These are phyloP conservation scores for Clarireedia hainanense DNA, from an alignment of 2,329 filamentous ascomycete species.

Conservation along the genomic window DNA sequence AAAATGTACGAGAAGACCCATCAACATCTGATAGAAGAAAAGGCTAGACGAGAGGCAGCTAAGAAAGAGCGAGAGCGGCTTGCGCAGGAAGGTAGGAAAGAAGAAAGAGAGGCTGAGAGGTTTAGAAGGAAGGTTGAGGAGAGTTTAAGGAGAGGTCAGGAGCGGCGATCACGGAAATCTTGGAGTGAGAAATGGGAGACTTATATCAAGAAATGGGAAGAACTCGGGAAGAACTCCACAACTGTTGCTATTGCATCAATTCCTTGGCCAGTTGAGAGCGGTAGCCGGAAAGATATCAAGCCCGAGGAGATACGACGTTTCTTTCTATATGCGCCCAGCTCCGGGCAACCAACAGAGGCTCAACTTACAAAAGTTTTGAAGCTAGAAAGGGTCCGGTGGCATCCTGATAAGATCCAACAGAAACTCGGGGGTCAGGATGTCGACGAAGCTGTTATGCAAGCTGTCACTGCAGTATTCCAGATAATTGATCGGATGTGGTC, in stretches of 20 bases:
- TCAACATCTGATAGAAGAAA: slow-evolving; percentile 72
- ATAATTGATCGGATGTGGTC: slow-evolving; percentile 76
- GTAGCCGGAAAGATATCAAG: slow-evolving; percentile 45
- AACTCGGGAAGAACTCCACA: slow-evolving; percentile 35
- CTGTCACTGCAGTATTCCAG: slow-evolving; percentile 87
- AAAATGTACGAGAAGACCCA: slow-evolving; percentile 97
- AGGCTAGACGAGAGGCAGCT: slow-evolving; percentile 51
- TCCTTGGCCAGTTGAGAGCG: slow-evolving; percentile 60
- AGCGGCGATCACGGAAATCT: slow-evolving; percentile 41
- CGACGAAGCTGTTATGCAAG: slow-evolving; percentile 62
- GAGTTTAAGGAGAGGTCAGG: slow-evolving; percentile 59
- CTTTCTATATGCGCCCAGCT: slow-evolving; percentile 43
- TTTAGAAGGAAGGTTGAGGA: slow-evolving; percentile 61
- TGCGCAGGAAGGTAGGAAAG: slow-evolving; percentile 32
- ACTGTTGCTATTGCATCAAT: slow-evolving; percentile 38
- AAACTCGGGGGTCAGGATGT: slow-evolving; percentile 64
- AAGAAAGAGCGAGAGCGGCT: slow-evolving; percentile 40
- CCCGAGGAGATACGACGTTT: slow-evolving; percentile 53
- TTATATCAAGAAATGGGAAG: slow-evolving; percentile 59
- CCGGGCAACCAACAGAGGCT: slow-evolving; percentile 24
- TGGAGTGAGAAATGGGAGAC: slow-evolving; percentile 55
- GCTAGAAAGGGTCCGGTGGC: slow-evolving; percentile 84
- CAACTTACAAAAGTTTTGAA: slow-evolving; percentile 54
- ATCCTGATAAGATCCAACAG: slow-evolving; percentile 97
- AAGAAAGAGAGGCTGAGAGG: slow-evolving; percentile 31